These are phyloP conservation scores for Pythium aphanidermatum DNA, from an alignment of 352 stramenopile genomes.

Conservation along the genomic window DNA sequence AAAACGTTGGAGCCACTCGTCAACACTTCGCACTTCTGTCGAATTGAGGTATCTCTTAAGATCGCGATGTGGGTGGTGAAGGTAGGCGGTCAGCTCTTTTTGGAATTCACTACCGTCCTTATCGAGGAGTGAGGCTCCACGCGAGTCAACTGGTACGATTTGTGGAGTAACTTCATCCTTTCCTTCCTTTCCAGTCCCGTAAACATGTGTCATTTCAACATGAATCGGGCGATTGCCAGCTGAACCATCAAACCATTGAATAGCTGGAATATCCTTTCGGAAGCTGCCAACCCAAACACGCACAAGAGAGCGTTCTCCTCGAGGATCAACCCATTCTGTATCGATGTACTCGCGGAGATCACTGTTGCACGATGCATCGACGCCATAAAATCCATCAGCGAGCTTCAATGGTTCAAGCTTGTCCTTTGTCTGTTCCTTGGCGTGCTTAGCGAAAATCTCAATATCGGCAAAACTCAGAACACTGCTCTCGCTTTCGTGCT, in stretches of 20 bases:
- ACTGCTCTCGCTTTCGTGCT: conserved; percentile 32
- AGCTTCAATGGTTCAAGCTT: background rate
- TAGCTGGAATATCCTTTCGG: conserved; percentile 34
- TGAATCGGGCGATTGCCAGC: background rate
- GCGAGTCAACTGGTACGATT: conserved; percentile 13
- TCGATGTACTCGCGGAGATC: conserved; percentile 50
- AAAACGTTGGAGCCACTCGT: conserved; percentile 21
- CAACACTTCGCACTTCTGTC: conserved; percentile 1
- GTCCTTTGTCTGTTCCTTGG: background rate
- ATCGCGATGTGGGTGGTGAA: conserved; percentile 17
- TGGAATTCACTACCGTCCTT: conserved; percentile 39
- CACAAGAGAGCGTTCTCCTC: conserved; percentile 22
- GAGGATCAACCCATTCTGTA: conserved; percentile 55
- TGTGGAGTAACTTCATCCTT: background rate
- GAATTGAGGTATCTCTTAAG: conserved; percentile 41
- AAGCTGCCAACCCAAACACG: conserved; percentile 73
- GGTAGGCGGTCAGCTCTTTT: conserved; percentile 20
- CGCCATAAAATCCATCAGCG: conserved; percentile 61
- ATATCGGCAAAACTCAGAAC: conserved; percentile 65
- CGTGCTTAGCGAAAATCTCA: conserved; percentile 32
- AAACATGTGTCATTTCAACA: conserved; percentile 1
- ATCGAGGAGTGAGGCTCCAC: conserved; percentile 37
- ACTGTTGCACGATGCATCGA: conserved; percentile 25
- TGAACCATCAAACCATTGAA: conserved; percentile 35
- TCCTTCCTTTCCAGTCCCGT: background rate